phyloP scores from a whole-genome alignment of 352 stramenopile species.

The Pythium chondricola region DNA sequence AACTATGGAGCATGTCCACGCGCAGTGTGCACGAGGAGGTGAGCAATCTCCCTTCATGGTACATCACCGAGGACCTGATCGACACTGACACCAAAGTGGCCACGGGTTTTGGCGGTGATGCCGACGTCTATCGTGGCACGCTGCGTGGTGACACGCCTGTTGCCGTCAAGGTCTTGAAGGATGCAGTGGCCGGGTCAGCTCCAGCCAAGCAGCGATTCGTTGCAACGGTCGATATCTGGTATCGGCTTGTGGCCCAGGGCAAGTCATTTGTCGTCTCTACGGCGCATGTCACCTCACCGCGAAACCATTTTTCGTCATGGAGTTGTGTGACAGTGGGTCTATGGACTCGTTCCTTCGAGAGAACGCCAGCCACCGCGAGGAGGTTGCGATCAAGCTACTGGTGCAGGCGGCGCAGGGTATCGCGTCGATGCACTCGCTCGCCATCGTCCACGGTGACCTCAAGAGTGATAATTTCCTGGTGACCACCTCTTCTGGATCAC shows the following conservation, averaged over 20 bases:
- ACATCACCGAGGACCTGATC: slow-evolving; percentile 2
- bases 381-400: neutral
- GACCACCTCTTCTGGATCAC: neutral
- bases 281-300: neutral
- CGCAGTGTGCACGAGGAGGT: neutral
- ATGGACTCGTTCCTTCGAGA: neutral
- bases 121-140: neutral
- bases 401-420: neutral
- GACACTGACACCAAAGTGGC: neutral
- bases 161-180: neutral
- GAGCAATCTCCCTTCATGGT: neutral
- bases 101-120: slow-evolving; percentile 3
- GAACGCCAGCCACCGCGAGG: neutral
- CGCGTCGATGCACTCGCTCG: neutral
- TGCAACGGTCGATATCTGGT: neutral
- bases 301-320: slow-evolving; percentile 4
- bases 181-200: neutral
- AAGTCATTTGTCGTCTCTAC: slow-evolving; percentile 3
- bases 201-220: neutral
- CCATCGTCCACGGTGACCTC: slow-evolving; percentile 6
- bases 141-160: neutral
- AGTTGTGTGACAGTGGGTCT: slow-evolving; percentile 3
- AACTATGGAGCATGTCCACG: neutral
- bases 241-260: neutral
- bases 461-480: slow-evolving; percentile 4